phyloP scores from a whole-genome alignment of 2,329 filamentous ascomycete species.

The Ascochyta rabiei region DNA sequence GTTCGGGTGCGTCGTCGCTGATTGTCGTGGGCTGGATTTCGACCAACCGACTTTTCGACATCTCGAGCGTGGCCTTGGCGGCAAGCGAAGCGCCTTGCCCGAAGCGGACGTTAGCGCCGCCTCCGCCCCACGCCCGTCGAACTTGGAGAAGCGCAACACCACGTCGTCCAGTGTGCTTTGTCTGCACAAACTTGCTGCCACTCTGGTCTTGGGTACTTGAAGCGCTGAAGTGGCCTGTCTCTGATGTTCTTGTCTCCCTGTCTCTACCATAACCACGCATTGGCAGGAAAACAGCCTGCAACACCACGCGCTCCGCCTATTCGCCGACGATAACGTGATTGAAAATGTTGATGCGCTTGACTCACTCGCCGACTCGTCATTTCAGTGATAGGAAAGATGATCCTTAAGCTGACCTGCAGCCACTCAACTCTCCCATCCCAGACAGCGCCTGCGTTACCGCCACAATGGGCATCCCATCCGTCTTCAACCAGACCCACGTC shows the following conservation, averaged over 20 bases:
- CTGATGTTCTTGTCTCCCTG: no score
- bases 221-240: no score
- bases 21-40: slow-evolving; percentile 20
- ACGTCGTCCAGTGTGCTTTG: neutral
- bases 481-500: slow-evolving; percentile 39
- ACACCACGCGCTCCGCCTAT: neutral
- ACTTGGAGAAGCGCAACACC: slow-evolving; percentile 7
- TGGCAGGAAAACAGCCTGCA: neutral
- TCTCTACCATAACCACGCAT: no score
- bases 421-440: no score
- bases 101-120: slow-evolving; percentile 1
- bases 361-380: slow-evolving; percentile 13
- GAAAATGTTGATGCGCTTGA: slow-evolving; percentile 15
- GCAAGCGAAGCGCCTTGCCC: slow-evolving; percentile 10
- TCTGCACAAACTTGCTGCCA: no score
- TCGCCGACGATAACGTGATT: slow-evolving; percentile 14
- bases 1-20: slow-evolving; percentile 40
- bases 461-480: slow-evolving; percentile 14
- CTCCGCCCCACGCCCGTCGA: neutral
- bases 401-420: neutral
- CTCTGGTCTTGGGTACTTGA: no score
- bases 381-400: neutral
- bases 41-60: no score
- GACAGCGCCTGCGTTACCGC: no score
- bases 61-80: neutral